Base-by-base conservation (phyloP, 352 stramenopile genomes). In the Globisporangium cederbergense region DNA sequence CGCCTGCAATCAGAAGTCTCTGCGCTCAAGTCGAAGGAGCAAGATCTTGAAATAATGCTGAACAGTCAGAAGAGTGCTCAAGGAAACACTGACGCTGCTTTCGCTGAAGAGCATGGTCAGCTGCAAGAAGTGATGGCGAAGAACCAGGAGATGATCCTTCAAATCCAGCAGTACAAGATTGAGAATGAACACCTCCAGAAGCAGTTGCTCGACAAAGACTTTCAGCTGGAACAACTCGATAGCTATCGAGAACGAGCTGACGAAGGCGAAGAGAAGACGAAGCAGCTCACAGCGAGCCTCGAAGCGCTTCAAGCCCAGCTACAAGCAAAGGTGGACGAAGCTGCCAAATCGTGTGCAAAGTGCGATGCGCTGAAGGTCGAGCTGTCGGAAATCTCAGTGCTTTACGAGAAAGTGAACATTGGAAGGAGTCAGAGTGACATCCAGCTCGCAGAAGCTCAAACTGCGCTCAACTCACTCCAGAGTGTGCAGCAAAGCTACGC, bases 181-280 rank as follows among this genome's bases (percentile, higher is more conserved):
- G 79, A 90, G 67, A 90, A 86, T 54, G 76, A 88, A 53, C 78
- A 87, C 43, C 70, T 90, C 20, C 81, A 90, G 70, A 86, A 89
- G 53, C 68, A 90, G 60, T 60, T 89, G 11, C 74, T 69, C 9
- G 81, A 90, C 64, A 84, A 86, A 38, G 81, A 90, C 34, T 88
- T 86, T 38, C 71, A 87, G 34, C 61, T 90, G 16, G 79, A 89
- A 62, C 79, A 89, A 38, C 70, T 86, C 40, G 77, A 85, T 30
- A 68, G 53, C 46, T 83, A 84, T 42, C 70, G 76, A 8, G 53
- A 69, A 30, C 65, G 75, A 49, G 79, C 80, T 2, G 76, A 84
- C 53, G 78, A 86, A 32, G 77, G 61, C 10, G 81, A 90, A 28
- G 54, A 62, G n/a, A 83, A 78, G 52, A 45, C 60, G 4, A 71